Percentiles rank a stretch among this genome's conserved stretches.
Evolutionary conservation across 2,329 filamentous ascomycete species (phyloP).

Genomic region (Thielaviopsis populi): DNA sequence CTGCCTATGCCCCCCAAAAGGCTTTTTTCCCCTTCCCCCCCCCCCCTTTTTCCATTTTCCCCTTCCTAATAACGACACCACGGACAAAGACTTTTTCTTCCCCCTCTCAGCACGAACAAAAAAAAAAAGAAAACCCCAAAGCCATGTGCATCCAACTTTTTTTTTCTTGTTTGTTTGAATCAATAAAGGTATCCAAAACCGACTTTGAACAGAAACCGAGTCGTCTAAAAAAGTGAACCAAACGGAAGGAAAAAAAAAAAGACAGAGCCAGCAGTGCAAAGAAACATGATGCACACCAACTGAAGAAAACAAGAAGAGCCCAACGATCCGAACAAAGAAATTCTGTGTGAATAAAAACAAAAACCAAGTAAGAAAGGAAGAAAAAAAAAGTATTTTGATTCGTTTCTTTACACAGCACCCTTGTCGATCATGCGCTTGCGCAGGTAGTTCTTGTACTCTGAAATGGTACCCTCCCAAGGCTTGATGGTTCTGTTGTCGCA

Average conservation of each 20-base stretch:
- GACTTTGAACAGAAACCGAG: constrained; percentile 2
- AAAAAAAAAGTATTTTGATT: neutral
- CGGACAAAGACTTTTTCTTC: too few relatives aligned
- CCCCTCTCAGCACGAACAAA: too few relatives aligned
- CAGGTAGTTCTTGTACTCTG: constrained; percentile 94
- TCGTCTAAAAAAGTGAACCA: neutral
- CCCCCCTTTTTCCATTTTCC: neutral
- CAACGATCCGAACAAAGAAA: constrained; percentile 3
- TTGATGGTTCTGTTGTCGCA: constrained; percentile 95
- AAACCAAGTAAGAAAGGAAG: neutral
- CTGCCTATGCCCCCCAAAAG: too few relatives aligned
- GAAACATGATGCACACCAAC: neutral
- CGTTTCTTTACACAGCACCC: constrained; percentile 56
- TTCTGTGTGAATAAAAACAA: neutral
- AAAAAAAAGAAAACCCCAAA: neutral
- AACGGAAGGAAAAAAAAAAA: neutral
- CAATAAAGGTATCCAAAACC: constrained; percentile 5
- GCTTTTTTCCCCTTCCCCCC: too few relatives aligned
- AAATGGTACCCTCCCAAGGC: constrained; percentile 77
- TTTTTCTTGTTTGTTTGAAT: constrained; percentile 1
- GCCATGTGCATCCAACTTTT: neutral
- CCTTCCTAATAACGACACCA: too few relatives aligned
- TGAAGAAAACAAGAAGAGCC: constrained; percentile 1
- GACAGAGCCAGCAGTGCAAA: neutral
- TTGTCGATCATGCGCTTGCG: constrained; percentile 95